Conservation (phyloP, 208 protist species). For the Crithidia acanthocephali region DNA sequence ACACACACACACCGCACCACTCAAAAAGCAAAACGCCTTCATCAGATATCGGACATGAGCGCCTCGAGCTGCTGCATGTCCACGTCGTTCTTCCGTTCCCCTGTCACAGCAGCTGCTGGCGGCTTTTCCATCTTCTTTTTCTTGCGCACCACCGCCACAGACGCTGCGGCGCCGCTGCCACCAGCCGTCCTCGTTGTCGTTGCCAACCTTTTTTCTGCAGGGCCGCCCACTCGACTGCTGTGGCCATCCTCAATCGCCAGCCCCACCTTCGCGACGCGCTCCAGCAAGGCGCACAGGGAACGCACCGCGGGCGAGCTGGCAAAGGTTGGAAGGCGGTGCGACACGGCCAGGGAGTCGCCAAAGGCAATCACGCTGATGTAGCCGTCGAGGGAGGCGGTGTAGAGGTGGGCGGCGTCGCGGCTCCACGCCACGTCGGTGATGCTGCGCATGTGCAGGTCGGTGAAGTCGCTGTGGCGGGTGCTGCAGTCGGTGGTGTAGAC, state of each 20-base stretch:
- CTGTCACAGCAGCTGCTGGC: constrained; percentile 11
- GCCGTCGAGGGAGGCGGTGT: constrained; percentile 82
- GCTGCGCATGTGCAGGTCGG: constrained; percentile 88
- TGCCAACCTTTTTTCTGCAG: not conserved
- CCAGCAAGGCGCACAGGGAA: constrained; percentile 41
- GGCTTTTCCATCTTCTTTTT: constrained; percentile 64
- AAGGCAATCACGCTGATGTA: constrained; percentile 85
- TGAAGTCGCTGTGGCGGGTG: constrained; percentile 87
- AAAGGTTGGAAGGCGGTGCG: constrained; percentile 71
- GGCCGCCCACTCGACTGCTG: constrained; percentile 7
- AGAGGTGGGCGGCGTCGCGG: constrained; percentile 54
- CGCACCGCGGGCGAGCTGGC: constrained; percentile 48
- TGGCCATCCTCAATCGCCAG: constrained; percentile 32
- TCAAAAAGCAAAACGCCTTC: too few species aligned
- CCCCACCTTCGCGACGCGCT: constrained; percentile 37
- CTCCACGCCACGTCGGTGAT: constrained; percentile 90
- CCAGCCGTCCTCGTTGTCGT: not conserved
- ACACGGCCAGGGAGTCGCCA: constrained; percentile 47
- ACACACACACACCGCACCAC: not conserved
- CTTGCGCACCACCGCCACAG: constrained; percentile 70
- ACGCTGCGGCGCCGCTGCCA: not conserved
- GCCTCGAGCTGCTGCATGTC: constrained; percentile 37
- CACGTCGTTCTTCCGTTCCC: constrained; percentile 19
- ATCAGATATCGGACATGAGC: constrained; percentile 31
- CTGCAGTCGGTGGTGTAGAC: constrained; percentile 87